Percentiles rank a stretch among this genome's conserved stretches.
Evolutionary conservation across 2,329 filamentous ascomycete species (phyloP).

Genomic region (Ophiostoma himal-ulmi): DNA sequence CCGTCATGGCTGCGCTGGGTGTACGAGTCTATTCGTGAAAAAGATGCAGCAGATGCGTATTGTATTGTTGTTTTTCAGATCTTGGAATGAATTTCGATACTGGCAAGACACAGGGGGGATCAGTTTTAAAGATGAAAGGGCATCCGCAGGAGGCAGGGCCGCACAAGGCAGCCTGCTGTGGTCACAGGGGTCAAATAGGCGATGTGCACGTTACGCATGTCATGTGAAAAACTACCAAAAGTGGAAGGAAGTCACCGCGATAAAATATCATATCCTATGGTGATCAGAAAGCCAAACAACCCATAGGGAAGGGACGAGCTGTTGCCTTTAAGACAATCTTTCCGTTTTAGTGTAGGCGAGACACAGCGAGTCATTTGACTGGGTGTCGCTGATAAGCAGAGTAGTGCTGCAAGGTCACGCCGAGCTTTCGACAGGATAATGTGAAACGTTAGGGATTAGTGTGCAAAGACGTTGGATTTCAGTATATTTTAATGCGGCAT

Average conservation of each 20-base stretch:
- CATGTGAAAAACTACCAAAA: background rate
- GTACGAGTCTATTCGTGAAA: background rate
- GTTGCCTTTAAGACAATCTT: background rate
- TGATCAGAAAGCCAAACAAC: too few relatives aligned
- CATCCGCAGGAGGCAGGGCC: background rate
- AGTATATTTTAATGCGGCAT: background rate
- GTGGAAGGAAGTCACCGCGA: background rate
- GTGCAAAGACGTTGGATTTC: background rate
- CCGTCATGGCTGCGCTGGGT: background rate
- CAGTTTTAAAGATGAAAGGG: background rate
- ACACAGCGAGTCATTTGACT: background rate
- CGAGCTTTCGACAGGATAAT: background rate
- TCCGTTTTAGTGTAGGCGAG: background rate
- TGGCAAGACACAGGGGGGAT: background rate
- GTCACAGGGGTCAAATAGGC: background rate
- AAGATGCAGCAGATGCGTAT: background rate
- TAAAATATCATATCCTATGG: background rate
- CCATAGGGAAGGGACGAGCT: background rate
- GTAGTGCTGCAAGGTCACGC: background rate
- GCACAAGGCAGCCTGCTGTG: background rate
- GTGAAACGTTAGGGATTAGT: background rate
- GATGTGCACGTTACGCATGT: background rate
- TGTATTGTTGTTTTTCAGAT: background rate
- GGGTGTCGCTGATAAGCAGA: background rate
- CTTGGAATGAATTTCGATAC: too few relatives aligned